Percentiles rank a stretch among this genome's conserved stretches.
These are phyloP conservation scores for Penicillium sp. DNA, from an alignment of 2,329 filamentous ascomycete genomes.

Conservation along the genomic window DNA sequence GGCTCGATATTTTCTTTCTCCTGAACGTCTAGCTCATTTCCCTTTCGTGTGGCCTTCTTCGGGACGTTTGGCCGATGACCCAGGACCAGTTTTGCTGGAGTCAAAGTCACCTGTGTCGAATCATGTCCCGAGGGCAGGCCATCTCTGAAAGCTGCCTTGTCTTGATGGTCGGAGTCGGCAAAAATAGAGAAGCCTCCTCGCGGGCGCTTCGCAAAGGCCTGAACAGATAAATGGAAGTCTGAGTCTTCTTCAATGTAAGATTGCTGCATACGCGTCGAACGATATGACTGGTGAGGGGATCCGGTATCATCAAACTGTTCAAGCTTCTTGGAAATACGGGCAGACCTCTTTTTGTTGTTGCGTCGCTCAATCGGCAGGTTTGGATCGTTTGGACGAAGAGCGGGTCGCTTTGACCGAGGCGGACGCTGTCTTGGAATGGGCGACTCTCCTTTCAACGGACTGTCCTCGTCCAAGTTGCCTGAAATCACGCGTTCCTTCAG, in stretches of 20 bases:
- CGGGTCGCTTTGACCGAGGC: constrained; percentile 33
- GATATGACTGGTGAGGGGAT: constrained; percentile 19
- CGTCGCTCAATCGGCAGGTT: constrained; percentile 38
- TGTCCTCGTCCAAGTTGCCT: constrained; percentile 53
- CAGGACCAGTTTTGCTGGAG: constrained; percentile 27
- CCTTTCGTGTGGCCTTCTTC: constrained; percentile 15
- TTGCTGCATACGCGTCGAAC: constrained; percentile 23
- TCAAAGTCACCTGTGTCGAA: constrained; percentile 13
- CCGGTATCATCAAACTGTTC: constrained; percentile 24
- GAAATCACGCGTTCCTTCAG: constrained; percentile 52
- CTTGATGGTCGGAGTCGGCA: constrained; percentile 34
- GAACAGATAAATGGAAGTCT: constrained; percentile 40
- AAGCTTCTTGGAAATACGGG: constrained; percentile 11
- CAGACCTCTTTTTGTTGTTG: constrained; percentile 17
- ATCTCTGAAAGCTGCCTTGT: constrained; percentile 13
- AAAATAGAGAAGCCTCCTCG: constrained; percentile 42
- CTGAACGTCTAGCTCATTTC: constrained; percentile 9
- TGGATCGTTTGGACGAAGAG: constrained; percentile 36
- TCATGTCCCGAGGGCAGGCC: constrained; percentile 13
- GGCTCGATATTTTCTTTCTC: constrained; percentile 48
- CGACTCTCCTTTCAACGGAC: constrained; percentile 50
- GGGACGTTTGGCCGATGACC: constrained; percentile 23
- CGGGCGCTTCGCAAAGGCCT: constrained; percentile 33
- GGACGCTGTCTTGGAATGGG: constrained; percentile 44
- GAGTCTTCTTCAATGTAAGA: constrained; percentile 32